Evolutionary conservation across 2,329 filamentous ascomycete genomes (phyloP), one percentile per base, ranked within the genome.

Genomic region (Diaporthe helianthi): DNA sequence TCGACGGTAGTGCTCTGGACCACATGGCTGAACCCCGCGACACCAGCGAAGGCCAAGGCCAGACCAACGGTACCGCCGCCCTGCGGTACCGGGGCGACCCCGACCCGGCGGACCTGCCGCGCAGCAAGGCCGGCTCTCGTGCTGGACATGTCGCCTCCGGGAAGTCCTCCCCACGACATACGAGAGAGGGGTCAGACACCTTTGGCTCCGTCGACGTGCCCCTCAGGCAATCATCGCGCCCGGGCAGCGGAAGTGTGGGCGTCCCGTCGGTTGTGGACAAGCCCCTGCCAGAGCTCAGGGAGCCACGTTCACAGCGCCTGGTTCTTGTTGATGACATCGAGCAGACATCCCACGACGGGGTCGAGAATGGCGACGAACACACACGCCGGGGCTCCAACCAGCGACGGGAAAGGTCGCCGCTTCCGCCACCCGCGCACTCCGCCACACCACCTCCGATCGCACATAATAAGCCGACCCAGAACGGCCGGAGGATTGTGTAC

Each of bases 391-490:
- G 12, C 22, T 31, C 49, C 12, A 61, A 47, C 12, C 2, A 44
- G 24, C 44, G 58, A 17, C 22, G 29, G 31, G 22, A 22, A 53
- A 52, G 47, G 53, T 44, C 52, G 33, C 38, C 53, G 24, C 9
- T 60, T 10, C 38, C 44, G 10, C 52, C 46, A 8, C 52, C 53
- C 5, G 68, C 51, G 22, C 49, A 53, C 2, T 69, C 68, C 29
- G 55, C 68, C 3, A 69, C 68, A 36, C 68, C 63, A 24, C 68
- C 68, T 15, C 63, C 68, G 17, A 69, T 69, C 29, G 52, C 26
- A 22, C 53, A 52, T 29, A 63, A 52, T 29, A 63, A 49, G 58
- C 58, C 58, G 44, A 24, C 36, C 5, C 64, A 55, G 52, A 65
- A 55, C 31, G 53, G 13, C 26, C 63, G 68, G 36, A 51, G 65